Percentiles rank a stretch among this genome's conserved stretches.
Conservation (phyloP, 768 basidiomycete species). For the Amanita inopinata region DNA sequence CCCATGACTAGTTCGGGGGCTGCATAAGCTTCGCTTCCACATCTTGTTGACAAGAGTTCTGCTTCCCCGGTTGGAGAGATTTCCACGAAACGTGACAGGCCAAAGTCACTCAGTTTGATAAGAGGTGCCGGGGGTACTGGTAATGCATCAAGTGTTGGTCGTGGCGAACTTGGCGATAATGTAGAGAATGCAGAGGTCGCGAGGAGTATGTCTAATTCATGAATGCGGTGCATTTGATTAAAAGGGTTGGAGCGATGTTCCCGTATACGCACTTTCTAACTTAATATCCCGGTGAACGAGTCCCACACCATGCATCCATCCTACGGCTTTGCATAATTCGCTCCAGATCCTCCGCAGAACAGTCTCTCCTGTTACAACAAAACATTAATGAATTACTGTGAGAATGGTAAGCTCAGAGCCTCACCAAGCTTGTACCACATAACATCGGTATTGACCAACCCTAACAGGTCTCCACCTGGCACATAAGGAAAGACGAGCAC, state of each 20-base stretch:
- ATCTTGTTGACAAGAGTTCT: constrained; percentile 60
- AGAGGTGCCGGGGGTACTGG: constrained; percentile 42
- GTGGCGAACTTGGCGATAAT: constrained; percentile 14
- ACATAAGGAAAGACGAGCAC: constrained; percentile 72
- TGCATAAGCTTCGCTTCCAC: constrained; percentile 84
- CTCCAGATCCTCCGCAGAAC: constrained; percentile 62
- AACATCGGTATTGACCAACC: constrained; percentile 52
- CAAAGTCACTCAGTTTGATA: constrained; percentile 83
- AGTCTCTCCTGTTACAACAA: constrained; percentile 24
- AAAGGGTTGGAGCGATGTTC: constrained; percentile 3
- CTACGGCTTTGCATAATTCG: constrained; percentile 70
- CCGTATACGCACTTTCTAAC: constrained; percentile 44
- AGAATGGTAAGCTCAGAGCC: constrained; percentile 12
- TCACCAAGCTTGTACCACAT: constrained; percentile 30
- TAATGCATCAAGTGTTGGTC: constrained; percentile 22
- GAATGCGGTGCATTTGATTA: neutral
- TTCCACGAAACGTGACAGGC: constrained; percentile 78
- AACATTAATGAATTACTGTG: constrained; percentile 7
- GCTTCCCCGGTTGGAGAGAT: constrained; percentile 30
- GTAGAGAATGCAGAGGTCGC: constrained; percentile 32
- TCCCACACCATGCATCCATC: constrained; percentile 81
- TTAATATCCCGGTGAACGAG: constrained; percentile 91
- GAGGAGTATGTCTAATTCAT: constrained; percentile 58
- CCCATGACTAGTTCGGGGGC: constrained; percentile 66
- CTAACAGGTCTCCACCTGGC: constrained; percentile 74